Evolutionary conservation across 176 grass and related monocot genomes (phyloP).

Genomic region (Oryza meridionalis): DNA sequence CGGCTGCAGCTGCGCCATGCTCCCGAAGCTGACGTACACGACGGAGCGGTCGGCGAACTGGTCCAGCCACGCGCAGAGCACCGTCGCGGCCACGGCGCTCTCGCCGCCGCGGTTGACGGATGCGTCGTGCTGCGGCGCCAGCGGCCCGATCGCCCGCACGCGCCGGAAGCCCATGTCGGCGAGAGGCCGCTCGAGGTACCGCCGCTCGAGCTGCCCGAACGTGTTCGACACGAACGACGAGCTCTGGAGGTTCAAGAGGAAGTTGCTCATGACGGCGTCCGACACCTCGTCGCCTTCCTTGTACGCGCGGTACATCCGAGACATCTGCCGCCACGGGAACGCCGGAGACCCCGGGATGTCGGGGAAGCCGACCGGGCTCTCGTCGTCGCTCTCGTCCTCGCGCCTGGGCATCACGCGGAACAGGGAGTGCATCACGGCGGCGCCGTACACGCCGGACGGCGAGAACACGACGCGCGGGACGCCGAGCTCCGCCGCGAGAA

Average conservation of each 20-base stretch:
- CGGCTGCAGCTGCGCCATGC: conserved; percentile 45
- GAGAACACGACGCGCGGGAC: conserved; percentile 57
- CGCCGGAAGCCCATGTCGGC: conserved; percentile 50
- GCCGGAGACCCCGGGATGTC: conserved; percentile 38
- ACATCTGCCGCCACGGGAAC: conserved; percentile 57
- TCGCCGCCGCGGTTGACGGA: conserved; percentile 16
- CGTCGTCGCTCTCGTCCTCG: conserved; percentile 12
- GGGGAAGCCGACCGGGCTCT: conserved; percentile 33
- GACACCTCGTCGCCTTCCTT: conserved; percentile 46
- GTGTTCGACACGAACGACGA: conserved; percentile 59
- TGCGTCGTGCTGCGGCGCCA: conserved; percentile 36
- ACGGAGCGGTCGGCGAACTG: conserved; percentile 49
- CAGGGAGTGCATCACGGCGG: conserved; percentile 48
- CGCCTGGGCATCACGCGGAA: conserved; percentile 40
- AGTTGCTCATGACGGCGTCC: conserved; percentile 47
- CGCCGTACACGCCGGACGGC: conserved; percentile 48
- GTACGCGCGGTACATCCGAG: conserved; percentile 40
- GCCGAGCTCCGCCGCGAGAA: conserved; percentile 44
- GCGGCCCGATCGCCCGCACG: conserved; percentile 55
- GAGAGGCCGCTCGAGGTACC: conserved; percentile 46
- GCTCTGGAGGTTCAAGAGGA: conserved; percentile 55
- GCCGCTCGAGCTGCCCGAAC: conserved; percentile 45
- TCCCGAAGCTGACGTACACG: conserved; percentile 69
- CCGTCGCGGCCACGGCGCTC: not conserved
- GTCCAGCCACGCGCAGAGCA: conserved; percentile 54